These are phyloP conservation scores for Candida taoyuanica DNA, from an alignment of 805 yeast genomes.

Conservation along the genomic window DNA sequence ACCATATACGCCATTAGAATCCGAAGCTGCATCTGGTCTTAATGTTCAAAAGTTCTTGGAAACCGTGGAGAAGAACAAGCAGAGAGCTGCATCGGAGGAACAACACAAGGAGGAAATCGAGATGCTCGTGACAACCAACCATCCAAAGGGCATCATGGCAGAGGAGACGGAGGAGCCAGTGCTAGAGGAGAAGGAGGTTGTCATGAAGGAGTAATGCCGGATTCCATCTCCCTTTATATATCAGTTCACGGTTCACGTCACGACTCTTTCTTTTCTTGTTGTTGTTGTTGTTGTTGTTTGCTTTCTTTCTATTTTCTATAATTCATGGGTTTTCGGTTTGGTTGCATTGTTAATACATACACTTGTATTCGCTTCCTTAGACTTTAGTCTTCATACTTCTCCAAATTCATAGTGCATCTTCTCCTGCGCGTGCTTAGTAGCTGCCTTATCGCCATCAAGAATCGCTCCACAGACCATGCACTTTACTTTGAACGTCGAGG, in stretches of 20 bases:
- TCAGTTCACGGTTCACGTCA: too few relatives aligned
- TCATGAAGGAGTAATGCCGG: constrained; percentile 16
- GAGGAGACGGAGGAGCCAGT: constrained; percentile 12
- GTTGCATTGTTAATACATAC: not conserved
- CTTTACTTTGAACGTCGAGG: constrained; percentile 49
- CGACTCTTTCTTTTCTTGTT: too few relatives aligned
- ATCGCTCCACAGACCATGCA: constrained; percentile 52
- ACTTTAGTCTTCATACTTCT: constrained; percentile 26
- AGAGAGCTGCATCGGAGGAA: constrained; percentile 44
- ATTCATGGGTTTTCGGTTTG: constrained; percentile 1
- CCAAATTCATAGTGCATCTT: constrained; percentile 64
- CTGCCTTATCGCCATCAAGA: constrained; percentile 60
- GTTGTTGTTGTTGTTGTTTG: not conserved
- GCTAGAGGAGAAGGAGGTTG: constrained; percentile 23
- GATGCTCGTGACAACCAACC: constrained; percentile 23
- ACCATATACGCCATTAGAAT: constrained; percentile 85
- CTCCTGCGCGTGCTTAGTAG: constrained; percentile 55
- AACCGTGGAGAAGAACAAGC: constrained; percentile 57
- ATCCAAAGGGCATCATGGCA: constrained; percentile 28
- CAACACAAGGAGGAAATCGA: constrained; percentile 38
- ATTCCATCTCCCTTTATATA: too few relatives aligned
- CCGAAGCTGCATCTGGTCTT: constrained; percentile 86
- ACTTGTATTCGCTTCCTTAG: not conserved
- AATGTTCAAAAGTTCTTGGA: constrained; percentile 63
- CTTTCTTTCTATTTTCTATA: not conserved